Evolutionary conservation across 78 protist genomes (phyloP).

Genomic region (Monocercomonoides exilis): DNA sequence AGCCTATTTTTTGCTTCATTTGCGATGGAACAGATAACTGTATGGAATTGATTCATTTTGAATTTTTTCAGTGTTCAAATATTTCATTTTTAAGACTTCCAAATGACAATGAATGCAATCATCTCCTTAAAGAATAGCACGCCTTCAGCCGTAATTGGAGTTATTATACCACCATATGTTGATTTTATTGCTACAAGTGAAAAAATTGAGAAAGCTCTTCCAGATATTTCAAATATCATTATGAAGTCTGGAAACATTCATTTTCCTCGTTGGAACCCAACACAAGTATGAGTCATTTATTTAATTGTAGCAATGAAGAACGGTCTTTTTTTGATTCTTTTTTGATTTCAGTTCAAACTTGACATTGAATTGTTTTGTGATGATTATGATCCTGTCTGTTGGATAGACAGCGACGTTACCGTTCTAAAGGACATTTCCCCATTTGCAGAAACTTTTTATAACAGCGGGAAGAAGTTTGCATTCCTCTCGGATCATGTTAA

Average conservation of each 20-base stretch:
- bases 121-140: neutral
- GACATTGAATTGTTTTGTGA: neutral
- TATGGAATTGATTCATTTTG: neutral
- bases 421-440: neutral
- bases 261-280: neutral
- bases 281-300: neutral
- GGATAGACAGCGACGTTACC: neutral
- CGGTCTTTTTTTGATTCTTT: too few relatives aligned
- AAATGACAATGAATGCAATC: conserved; percentile 5
- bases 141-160: neutral
- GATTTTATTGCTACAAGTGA: neutral
- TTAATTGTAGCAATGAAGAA: too few relatives aligned
- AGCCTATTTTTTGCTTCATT: conserved; percentile 3
- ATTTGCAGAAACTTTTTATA: neutral
- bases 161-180: neutral
- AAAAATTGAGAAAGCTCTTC: neutral
- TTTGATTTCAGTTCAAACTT: conserved; percentile 2
- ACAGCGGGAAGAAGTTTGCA: neutral
- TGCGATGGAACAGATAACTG: conserved; percentile 1
- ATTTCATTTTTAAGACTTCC: neutral
- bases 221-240: neutral
- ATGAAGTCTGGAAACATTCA: neutral
- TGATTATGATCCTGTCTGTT: neutral
- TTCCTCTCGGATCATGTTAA: neutral
- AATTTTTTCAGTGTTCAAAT: neutral